Evolutionary conservation across 2,329 filamentous ascomycete genomes (phyloP), one percentile per base, ranked within the genome.

Genomic region (Sordariomycetes sp.): DNA sequence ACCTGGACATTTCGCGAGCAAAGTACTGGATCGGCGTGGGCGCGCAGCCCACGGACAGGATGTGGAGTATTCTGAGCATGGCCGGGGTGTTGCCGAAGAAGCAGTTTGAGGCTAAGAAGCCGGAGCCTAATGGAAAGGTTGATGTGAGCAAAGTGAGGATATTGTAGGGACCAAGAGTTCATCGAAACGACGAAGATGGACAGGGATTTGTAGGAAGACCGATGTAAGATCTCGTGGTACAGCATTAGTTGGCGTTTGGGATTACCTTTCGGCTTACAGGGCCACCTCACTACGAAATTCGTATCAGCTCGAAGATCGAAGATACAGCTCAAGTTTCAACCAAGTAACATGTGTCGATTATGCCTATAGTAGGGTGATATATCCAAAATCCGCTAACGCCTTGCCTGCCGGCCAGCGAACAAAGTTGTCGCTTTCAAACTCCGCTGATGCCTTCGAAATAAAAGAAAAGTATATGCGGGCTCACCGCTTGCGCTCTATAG

Each of bases 1-100:
- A 86, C 50, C 71, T 98, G 11, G 92, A 98, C 58, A 66, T 74
- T 7, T 66, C 75, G 44, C 71, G 92, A 39, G 84, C 90, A 37
- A 81, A 82, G 58, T 98, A 98, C 66, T 98, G 92, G 92, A 71
- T 98, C 23, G 92, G 92, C 55, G 90, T 96, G 4, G 92, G 92
- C 1, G 92, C 92, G 36, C 92, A 98, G 63, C 92, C 92, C 8
- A 88, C 83, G 42, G 86, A 95, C 46, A 79, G 85, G 4, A 85
- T 83, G 23, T 94, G 88, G 88, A 72, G 86, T 54, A 59, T 96
- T 48, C 64, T 98, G 47, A 75, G 74, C 36, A 82, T 94, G 85
- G 86, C 88, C 37, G 46, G 61, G 18, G 54, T 62, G 25, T 34
- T 62, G 38, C 58, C 58, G 11, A 54, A 56, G 49, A 59, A 59